These are phyloP conservation scores for Adansonia grandidieri DNA, from an alignment of 441 rosid species.

Conservation along the genomic window DNA sequence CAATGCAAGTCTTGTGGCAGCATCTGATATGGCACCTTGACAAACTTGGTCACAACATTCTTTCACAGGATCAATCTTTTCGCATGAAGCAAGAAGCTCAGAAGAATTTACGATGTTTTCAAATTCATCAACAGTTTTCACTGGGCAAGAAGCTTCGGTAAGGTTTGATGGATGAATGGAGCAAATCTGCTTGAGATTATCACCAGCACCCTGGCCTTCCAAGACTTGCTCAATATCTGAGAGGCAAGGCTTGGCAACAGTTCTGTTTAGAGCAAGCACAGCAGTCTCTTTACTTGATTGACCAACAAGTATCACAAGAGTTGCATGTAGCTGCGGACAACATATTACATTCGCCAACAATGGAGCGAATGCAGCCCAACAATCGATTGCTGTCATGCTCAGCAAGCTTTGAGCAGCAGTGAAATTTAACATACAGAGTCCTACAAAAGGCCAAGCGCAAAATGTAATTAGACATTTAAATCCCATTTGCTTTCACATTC, in stretches of 20 bases:
- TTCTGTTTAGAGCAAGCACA: slow-evolving; percentile 67
- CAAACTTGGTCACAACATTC: slow-evolving; percentile 88
- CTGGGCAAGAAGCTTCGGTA: slow-evolving; percentile 80
- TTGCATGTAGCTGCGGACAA: slow-evolving; percentile 89
- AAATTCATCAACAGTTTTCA: slow-evolving; percentile 66
- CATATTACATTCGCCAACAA: slow-evolving; percentile 87
- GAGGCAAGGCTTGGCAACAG: slow-evolving; percentile 69
- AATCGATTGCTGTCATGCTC: slow-evolving; percentile 76
- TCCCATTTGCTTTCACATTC: slow-evolving; percentile 10
- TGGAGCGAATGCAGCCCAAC: slow-evolving; percentile 75
- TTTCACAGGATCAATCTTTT: slow-evolving; percentile 76
- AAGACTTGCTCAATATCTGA: slow-evolving; percentile 86
- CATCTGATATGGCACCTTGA: slow-evolving; percentile 82
- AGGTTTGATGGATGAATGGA: slow-evolving; percentile 66
- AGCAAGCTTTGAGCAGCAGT: slow-evolving; percentile 65
- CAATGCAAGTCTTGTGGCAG: slow-evolving; percentile 67
- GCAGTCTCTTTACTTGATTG: slow-evolving; percentile 68
- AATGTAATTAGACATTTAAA: slow-evolving; percentile 20
- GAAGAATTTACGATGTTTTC: slow-evolving; percentile 69
- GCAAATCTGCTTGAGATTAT: slow-evolving; percentile 60
- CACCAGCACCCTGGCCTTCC: slow-evolving; percentile 71
- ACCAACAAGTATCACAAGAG: slow-evolving; percentile 73
- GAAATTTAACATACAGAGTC: slow-evolving; percentile 75
- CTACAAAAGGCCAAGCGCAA: slow-evolving; percentile 45
- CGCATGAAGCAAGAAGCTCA: slow-evolving; percentile 75